Base-by-base conservation (phyloP, 2,329 filamentous ascomycete species). In the Lecanicillium sp. region DNA sequence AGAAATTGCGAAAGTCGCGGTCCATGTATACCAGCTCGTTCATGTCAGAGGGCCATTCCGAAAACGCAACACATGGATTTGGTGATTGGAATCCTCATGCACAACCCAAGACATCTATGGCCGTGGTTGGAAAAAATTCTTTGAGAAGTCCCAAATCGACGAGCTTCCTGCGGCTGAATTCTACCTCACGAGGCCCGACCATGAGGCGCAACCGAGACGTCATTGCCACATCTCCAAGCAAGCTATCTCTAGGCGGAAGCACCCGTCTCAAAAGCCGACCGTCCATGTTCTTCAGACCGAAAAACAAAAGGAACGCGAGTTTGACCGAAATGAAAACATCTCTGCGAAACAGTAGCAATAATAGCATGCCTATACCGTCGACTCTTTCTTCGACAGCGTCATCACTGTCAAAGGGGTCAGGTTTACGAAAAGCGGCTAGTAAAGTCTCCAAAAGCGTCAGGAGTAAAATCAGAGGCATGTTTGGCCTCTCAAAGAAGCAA, bases 401-500 rank as follows among this genome's bases (percentile, higher is more conserved):
- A 5, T 51, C 58, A 7, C 7, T 55, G 4, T 45, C 56, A 4
- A 67, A 62, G 44, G 58, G 59, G 9, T 51, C 55, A 7, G 59
- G 61, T 4, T 55, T 83, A 23, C 72, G 69, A 38, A 65, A 67
- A 24, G 81, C 75, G 43, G 77, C 78, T 10, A 73, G 84, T 20
- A 81, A 79, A 26, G 77, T 81, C 12, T 87, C 84, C 0, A 74
- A 70, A 14, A 77, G 75, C 0, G 57, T 89, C 32, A 84, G 75
- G 56, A 74, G 71, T 40, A 86, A 73, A 50, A 56, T 89, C 51
- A 84, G 75, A 60, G 64, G 58, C 3, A 43, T 69, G 1, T 68
- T 69, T 41, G 55, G 57, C 15, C 55, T 58, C 33, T 48, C 59
- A 4, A 63, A 59, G 43, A 57, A 54, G 24, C 33, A 32, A 1